These are phyloP conservation scores for Cordyceps cateniannulata DNA, from an alignment of 2,329 filamentous ascomycete genomes.

Conservation along the genomic window DNA sequence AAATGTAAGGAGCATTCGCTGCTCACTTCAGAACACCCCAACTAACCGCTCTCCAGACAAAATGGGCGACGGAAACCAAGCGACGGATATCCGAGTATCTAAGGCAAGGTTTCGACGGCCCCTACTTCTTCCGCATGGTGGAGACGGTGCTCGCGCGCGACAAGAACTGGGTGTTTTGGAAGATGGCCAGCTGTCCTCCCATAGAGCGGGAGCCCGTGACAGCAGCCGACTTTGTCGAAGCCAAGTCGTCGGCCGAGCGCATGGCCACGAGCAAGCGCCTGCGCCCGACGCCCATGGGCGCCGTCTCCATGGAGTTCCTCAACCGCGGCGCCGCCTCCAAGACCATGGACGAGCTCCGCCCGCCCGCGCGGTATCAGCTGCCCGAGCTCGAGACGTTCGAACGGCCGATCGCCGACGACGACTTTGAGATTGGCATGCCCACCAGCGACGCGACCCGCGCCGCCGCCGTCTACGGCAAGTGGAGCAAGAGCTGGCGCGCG, in stretches of 20 bases:
- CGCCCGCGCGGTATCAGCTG: constrained; percentile 55
- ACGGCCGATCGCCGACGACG: constrained; percentile 67
- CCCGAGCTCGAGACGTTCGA: constrained; percentile 67
- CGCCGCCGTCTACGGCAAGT: constrained; percentile 60
- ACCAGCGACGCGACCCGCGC: constrained; percentile 53
- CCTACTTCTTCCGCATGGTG: constrained; percentile 93
- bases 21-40: no score
- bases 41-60: constrained; percentile 44
- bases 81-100: constrained; percentile 75
- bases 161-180: constrained; percentile 99
- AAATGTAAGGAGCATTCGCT: constrained; percentile 50
- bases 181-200: constrained; percentile 83
- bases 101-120: constrained; percentile 71
- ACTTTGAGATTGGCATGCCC: constrained; percentile 82
- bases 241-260: constrained; percentile 59
- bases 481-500: constrained; percentile 86
- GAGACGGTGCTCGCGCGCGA: constrained; percentile 92
- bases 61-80: constrained; percentile 79
- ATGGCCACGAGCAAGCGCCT: constrained; percentile 66
- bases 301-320: constrained; percentile 73
- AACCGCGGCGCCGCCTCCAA: constrained; percentile 41
- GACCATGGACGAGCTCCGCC: constrained; percentile 63
- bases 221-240: constrained; percentile 60
- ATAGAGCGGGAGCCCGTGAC: constrained; percentile 73
- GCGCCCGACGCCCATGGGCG: constrained; percentile 61